phyloP scores from a whole-genome alignment of 495 filamentous ascomycete genomes.

The Aspergillus egyptiacus region DNA sequence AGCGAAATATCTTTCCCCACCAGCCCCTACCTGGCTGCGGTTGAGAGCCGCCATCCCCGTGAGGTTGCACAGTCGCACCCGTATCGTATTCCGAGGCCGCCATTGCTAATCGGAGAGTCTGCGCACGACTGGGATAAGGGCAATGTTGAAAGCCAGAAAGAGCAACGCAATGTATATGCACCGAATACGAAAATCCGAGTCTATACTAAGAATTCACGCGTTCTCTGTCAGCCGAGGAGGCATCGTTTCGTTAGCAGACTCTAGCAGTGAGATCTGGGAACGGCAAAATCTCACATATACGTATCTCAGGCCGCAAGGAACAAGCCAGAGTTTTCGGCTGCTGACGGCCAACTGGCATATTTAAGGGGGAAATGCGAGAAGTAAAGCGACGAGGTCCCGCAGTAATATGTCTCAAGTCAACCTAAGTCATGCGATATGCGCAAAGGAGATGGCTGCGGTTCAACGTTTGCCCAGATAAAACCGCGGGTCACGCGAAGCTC shows the following conservation, averaged over 20 bases:
- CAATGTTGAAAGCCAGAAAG: neutral
- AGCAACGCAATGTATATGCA: neutral
- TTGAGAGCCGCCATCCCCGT: neutral
- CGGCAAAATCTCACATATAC: constrained; percentile 3
- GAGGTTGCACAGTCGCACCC: neutral
- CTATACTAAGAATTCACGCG: neutral
- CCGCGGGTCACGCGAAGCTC: neutral
- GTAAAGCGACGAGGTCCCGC: neutral
- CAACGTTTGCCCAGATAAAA: neutral
- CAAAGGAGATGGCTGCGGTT: neutral
- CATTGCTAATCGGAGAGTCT: neutral
- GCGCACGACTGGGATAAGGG: neutral
- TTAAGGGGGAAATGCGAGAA: neutral
- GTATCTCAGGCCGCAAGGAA: neutral
- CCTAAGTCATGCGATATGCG: constrained; percentile 3
- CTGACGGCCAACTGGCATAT: constrained; percentile 5
- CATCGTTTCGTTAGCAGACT: neutral
- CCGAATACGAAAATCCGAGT: neutral
- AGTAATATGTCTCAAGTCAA: neutral
- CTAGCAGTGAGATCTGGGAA: neutral
- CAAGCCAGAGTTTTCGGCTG: neutral
- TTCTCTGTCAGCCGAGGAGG: neutral
- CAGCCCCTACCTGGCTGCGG: neutral
- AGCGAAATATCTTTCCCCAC: constrained; percentile 6
- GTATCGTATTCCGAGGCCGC: neutral